Conservation (phyloP, 352 stramenopile species). For the Phytopythium litorale region DNA sequence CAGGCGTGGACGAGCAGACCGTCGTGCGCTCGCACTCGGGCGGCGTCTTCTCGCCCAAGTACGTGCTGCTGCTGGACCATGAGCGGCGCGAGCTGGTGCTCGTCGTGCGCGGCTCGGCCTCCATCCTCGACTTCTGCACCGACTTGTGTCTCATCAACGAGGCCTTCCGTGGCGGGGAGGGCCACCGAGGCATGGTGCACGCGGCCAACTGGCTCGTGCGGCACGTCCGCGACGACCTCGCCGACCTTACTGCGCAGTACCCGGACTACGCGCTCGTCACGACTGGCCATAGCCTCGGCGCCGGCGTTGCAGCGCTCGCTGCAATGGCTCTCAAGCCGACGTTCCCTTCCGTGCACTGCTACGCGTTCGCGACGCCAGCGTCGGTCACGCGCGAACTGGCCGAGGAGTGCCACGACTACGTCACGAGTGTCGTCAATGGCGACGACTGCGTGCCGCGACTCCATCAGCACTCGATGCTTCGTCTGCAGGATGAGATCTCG, state of each 20-base stretch:
- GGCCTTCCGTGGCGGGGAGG: conserved; percentile 59
- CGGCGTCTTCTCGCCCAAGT: conserved; percentile 79
- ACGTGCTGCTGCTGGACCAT: conserved; percentile 58
- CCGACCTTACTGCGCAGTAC: conserved; percentile 31
- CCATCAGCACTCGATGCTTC: conserved; percentile 68
- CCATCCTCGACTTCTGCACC: conserved; percentile 79
- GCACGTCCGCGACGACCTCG: conserved; percentile 48
- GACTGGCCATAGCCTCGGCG: conserved; percentile 74
- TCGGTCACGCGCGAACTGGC: conserved; percentile 68
- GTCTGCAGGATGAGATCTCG: conserved; percentile 60
- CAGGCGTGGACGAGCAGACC: conserved; percentile 25
- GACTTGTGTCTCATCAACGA: conserved; percentile 79
- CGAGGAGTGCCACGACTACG: conserved; percentile 39
- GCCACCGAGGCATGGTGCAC: conserved; percentile 81
- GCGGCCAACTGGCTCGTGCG: conserved; percentile 64
- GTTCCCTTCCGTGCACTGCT: conserved; percentile 54
- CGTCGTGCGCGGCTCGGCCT: conserved; percentile 61
- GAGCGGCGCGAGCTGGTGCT: conserved; percentile 52
- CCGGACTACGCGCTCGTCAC: conserved; percentile 52
- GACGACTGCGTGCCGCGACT: conserved; percentile 82
- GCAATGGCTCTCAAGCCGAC: conserved; percentile 39
- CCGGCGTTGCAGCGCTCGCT: conserved; percentile 59
- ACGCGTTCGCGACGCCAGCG: conserved; percentile 66
- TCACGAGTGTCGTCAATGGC: conserved; percentile 73
- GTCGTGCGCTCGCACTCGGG: conserved; percentile 52